phyloP scores from a whole-genome alignment of 176 grass and related monocot species.

The Phyllostachys edulis region DNA sequence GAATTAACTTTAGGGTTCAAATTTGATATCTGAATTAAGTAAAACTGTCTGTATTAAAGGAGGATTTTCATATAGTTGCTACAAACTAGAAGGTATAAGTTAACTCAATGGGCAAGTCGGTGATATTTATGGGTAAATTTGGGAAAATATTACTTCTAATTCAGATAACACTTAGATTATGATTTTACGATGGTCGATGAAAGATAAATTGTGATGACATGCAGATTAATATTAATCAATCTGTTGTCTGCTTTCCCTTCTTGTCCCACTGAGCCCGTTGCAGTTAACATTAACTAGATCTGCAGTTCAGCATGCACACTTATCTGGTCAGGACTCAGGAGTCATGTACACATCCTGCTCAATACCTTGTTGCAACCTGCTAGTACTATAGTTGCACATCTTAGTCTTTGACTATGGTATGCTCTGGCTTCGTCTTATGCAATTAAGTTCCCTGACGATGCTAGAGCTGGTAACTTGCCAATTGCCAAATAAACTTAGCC shows the following conservation, averaged over 20 bases:
- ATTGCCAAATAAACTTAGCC: constrained; percentile 11
- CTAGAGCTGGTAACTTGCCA: not conserved
- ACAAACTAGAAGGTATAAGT: not conserved
- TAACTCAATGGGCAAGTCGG: not conserved
- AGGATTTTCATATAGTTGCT: constrained; percentile 6
- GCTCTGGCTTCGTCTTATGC: not conserved
- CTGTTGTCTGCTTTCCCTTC: not conserved
- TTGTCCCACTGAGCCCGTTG: not conserved
- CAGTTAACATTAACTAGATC: not conserved
- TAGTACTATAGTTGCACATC: not conserved
- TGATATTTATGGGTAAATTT: not conserved
- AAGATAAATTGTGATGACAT: not conserved
- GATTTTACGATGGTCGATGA: not conserved
- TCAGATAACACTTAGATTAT: not conserved
- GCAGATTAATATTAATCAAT: not conserved
- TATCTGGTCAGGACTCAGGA: not conserved
- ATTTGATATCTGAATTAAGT: not conserved
- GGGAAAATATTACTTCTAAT: not conserved
- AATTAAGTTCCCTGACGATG: not conserved
- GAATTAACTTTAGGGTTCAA: not conserved
- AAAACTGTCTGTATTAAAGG: not conserved
- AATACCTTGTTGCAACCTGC: not conserved
- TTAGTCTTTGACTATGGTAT: not conserved
- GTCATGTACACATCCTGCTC: not conserved
- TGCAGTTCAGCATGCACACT: not conserved